Evolutionary conservation across 2,329 filamentous ascomycete genomes (phyloP), one percentile per base, ranked within the genome.

Genomic region (Domatiomyces globalis): DNA sequence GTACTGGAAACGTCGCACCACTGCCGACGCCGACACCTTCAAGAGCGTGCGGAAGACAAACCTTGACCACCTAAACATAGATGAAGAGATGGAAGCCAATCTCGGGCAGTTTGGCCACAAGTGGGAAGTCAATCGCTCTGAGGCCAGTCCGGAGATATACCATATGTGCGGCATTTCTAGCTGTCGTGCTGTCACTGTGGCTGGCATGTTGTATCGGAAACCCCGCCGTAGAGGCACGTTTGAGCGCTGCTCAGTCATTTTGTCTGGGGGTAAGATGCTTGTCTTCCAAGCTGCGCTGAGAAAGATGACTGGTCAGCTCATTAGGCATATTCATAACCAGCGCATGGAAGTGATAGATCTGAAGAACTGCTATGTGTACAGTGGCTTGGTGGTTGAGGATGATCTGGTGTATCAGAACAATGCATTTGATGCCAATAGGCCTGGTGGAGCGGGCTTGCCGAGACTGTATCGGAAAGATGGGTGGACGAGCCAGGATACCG

Each of bases 91-190:
- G 57, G 81, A 84, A 64, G 79, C 81, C 0, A 66, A 76, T 44
- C 65, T 84, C n/a, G 81, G 80, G 8, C 79, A 83, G 60, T 83
- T 79, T 60, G 79, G 79, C 0, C 70, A 73, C 56, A 83, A 84
- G 60, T 84, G 81, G 81, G 81, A 84, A 62, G 79, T 84, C 19
- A 77, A 72, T 15, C 74, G 80, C 56, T 77, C 79, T 1, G 75
- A 75, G 57, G 78, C 80, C n/a, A 81, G 75, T 1, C 75, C 80
- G 1, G 67, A 77, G 42, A 66, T 84, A n/a, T 83, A 82, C 68
- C 80, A 84, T 62, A 74, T 84, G 67, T 84, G 81, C 63, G 74
- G 76, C n/a, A 74, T 84, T 19, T 73, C 76, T 9, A 73, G 71
- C 39, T 84, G 81, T 62, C 76, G 81, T 43, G 70, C 76, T 17